Evolutionary conservation across 2,329 filamentous ascomycete species (phyloP).

Genomic region (Graphiopsis chlorocephala): DNA sequence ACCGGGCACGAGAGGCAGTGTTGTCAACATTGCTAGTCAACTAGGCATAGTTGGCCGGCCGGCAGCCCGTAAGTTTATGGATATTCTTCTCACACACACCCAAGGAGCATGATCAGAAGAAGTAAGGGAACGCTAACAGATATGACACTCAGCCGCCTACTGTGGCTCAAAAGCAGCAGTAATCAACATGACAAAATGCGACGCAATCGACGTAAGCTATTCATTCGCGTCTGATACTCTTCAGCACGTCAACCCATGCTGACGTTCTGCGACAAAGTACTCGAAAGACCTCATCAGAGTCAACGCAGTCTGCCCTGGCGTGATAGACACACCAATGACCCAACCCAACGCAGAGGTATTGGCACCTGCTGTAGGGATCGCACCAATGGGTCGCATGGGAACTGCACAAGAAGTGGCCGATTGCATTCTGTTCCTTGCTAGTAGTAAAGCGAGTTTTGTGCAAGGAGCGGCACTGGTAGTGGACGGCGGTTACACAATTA

Average conservation of each 20-base stretch:
- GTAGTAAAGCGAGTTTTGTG: conserved; percentile 47
- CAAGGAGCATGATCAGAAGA: neutral
- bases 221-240: neutral
- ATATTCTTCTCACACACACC: no score
- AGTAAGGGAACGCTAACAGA: neutral
- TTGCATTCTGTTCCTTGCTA: conserved; percentile 46
- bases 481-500: conserved; percentile 48
- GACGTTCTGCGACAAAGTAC: conserved; percentile 16
- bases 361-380: conserved; percentile 30
- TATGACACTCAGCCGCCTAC: conserved; percentile 39
- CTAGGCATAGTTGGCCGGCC: conserved; percentile 41
- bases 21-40: conserved; percentile 48
- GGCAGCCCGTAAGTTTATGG: conserved; percentile 2
- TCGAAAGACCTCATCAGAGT: conserved; percentile 27
- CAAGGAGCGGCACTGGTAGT: conserved; percentile 45
- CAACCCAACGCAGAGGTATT: conserved; percentile 36
- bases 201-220: conserved; percentile 44
- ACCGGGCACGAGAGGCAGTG: conserved; percentile 39
- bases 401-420: conserved; percentile 49
- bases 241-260: neutral
- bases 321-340: conserved; percentile 29
- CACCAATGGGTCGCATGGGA: conserved; percentile 43
- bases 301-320: conserved; percentile 23
- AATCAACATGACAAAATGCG: conserved; percentile 46
- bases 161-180: conserved; percentile 48